A percentile compares a stretch with the other conserved stretches of the same genome.
These are phyloP conservation scores for Endoconidiophora laricicola DNA, from an alignment of 2,329 filamentous ascomycete genomes.

Conservation along the genomic window DNA sequence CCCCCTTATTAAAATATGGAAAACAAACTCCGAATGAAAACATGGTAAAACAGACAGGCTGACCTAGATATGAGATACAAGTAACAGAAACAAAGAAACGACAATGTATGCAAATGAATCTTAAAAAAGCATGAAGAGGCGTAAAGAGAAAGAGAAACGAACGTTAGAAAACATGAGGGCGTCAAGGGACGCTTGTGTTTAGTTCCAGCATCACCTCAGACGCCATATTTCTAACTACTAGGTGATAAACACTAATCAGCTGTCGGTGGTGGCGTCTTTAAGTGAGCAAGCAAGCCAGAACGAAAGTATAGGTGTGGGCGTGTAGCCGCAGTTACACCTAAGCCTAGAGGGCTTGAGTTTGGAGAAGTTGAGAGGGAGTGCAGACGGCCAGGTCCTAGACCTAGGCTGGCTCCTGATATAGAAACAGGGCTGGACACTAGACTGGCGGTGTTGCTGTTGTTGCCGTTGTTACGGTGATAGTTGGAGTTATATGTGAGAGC, in stretches of 20 bases:
- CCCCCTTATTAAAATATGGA: background rate
- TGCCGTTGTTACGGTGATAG: too few relatives aligned
- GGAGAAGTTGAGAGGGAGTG: slow-evolving; percentile 4
- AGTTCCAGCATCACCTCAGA: too few relatives aligned
- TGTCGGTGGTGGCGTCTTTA: background rate
- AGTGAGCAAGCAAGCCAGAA: background rate
- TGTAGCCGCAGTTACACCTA: background rate
- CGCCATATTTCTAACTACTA: too few relatives aligned
- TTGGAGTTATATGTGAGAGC: background rate
- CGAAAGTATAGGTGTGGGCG: slow-evolving; percentile 3
- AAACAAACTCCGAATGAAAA: background rate
- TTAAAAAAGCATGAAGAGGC: background rate
- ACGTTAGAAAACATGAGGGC: too few relatives aligned
- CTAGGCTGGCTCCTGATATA: background rate
- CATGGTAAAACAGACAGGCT: too few relatives aligned
- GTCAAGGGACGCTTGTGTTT: too few relatives aligned
- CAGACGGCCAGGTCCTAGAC: background rate
- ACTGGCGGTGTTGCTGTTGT: too few relatives aligned
- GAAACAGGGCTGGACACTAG: too few relatives aligned
- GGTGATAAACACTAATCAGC: too few relatives aligned
- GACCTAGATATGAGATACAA: background rate
- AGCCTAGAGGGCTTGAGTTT: background rate
- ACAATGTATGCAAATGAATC: background rate
- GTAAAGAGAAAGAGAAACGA: background rate
- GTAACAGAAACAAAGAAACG: background rate